Percentiles rank a stretch among this genome's conserved stretches.
Conservation (phyloP, 495 filamentous ascomycete genomes). For the Emericellopsis terricola region DNA sequence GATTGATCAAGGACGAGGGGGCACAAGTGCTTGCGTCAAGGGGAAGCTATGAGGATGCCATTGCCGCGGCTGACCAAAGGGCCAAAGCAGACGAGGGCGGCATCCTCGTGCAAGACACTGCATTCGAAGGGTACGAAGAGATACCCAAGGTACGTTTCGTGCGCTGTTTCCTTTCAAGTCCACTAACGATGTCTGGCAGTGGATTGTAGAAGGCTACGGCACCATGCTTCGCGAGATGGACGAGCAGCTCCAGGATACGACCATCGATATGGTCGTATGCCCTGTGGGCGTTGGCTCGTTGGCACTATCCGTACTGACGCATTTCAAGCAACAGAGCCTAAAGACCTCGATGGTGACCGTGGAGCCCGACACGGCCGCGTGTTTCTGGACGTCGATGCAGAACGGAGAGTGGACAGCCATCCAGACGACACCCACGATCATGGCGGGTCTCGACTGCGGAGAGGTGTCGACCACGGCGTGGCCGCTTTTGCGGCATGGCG, state of each 20-base stretch:
- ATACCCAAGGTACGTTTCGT: constrained; percentile 26
- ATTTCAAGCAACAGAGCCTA: constrained; percentile 30
- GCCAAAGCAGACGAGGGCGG: constrained; percentile 10
- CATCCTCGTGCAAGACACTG: constrained; percentile 47
- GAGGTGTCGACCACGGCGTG: constrained; percentile 45
- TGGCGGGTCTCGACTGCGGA: constrained; percentile 52
- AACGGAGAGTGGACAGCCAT: constrained; percentile 22
- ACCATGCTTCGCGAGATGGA: constrained; percentile 50
- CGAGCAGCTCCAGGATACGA: constrained; percentile 21
- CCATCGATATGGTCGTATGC: constrained; percentile 21
- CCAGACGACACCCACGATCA: constrained; percentile 36
- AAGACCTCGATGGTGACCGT: constrained; percentile 31
- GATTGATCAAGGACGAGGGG: constrained; percentile 37
- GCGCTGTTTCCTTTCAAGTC: neutral
- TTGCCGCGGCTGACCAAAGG: constrained; percentile 22
- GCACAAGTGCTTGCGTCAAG: constrained; percentile 30
- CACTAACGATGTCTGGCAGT: constrained; percentile 11
- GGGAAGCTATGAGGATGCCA: constrained; percentile 43
- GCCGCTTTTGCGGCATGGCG: constrained; percentile 31
- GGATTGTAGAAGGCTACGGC: constrained; percentile 57
- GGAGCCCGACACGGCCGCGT: constrained; percentile 45
- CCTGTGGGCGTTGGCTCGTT: constrained; percentile 51
- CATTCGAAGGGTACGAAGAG: constrained; percentile 41
- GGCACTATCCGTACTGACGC: constrained; percentile 37
- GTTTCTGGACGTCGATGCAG: constrained; percentile 32